phyloP scores from a whole-genome alignment of 2,329 filamentous ascomycete genomes.

The Paraconiothyrium sp. region DNA sequence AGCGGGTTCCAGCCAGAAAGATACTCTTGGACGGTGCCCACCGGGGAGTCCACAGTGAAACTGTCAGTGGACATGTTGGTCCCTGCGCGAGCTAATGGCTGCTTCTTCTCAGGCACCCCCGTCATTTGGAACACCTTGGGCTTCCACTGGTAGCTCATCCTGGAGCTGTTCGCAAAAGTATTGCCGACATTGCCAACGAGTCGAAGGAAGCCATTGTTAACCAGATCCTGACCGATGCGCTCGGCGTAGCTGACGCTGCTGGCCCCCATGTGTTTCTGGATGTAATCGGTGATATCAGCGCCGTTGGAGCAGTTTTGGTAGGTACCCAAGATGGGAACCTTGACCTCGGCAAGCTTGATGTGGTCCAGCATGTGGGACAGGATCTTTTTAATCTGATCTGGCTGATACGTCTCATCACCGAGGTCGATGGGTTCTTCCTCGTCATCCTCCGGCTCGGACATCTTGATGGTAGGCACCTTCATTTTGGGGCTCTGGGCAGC shows the following conservation, averaged over 20 bases:
- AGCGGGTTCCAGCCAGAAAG: conserved; percentile 92
- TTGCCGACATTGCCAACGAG: conserved; percentile 94
- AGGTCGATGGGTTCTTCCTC: conserved; percentile 89
- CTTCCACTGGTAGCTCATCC: conserved; percentile 97
- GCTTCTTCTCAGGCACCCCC: conserved; percentile 89
- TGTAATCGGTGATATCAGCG: conserved; percentile 93
- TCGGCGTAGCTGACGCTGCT: conserved; percentile 90
- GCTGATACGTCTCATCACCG: conserved; percentile 85
- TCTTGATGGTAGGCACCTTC: conserved; percentile 87
- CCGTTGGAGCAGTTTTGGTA: conserved; percentile 94
- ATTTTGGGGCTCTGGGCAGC: conserved; percentile 60
- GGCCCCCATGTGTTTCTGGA: conserved; percentile 86
- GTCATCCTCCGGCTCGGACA: conserved; percentile 72
- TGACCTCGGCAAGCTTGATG: conserved; percentile 88
- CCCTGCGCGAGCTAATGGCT: conserved; percentile 74
- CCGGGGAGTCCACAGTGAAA: conserved; percentile 77
- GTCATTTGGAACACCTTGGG: conserved; percentile 88
- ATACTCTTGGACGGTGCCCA: conserved; percentile 87
- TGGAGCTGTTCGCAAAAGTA: conserved; percentile 96
- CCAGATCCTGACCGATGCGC: conserved; percentile 91
- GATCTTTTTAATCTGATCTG: conserved; percentile 91
- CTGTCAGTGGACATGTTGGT: conserved; percentile 66
- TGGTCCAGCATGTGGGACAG: conserved; percentile 84
- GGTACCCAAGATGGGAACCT: conserved; percentile 93
- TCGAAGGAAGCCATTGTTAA: conserved; percentile 84